Evolutionary conservation across 495 filamentous ascomycete species (phyloP), one percentile per base, ranked within the genome.

Genomic region (Penicillium desertorum): DNA sequence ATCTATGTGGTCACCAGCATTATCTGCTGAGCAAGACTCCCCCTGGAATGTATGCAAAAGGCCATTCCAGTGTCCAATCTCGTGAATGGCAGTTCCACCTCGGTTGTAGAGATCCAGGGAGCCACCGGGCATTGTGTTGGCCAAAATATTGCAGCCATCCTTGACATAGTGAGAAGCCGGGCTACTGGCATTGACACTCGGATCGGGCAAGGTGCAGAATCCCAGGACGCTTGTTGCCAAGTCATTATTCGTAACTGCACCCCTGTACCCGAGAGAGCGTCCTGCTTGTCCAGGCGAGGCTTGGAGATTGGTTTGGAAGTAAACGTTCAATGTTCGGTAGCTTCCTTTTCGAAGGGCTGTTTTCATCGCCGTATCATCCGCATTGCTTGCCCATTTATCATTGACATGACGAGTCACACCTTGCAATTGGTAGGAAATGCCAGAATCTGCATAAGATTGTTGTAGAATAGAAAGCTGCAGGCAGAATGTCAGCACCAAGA

Each of bases 391-490:
- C 63, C 88, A 88, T 16, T 80, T 77, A 54, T 88, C 86, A 64
- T 88, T 90, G 61, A 90, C 78, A 12, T 86, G 88, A 57, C 88
- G 88, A 20, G 88, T 86, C 23, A 91, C 72, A 44, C 86, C 83
- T 63, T 84, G 75, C n/a, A 92, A 63, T 14, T 76, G 77, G 43
- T 89, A 85, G 6, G 79, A 62, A 37, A 82, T 81, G 20, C 63
- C 60, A 1, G 75, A 66, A 51, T 75, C 70, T 32, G 57, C 51
- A 54, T 81, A 82, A 23, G 78, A 71, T 14, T 67, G 46, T 65
- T 76, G 75, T 5, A 82, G 67, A 27, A 73, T 72, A 5, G 70
- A 66, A 45, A 77, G 27, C 76, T 82, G 34, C 14, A 23, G 27
- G 52, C 10, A 52, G 47, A 16, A 37, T 37, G 7, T 58, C 29